Evolutionary conservation across 192 early-diverging fungal genomes (phyloP).

Genomic region (Allomyces javanicus): DNA sequence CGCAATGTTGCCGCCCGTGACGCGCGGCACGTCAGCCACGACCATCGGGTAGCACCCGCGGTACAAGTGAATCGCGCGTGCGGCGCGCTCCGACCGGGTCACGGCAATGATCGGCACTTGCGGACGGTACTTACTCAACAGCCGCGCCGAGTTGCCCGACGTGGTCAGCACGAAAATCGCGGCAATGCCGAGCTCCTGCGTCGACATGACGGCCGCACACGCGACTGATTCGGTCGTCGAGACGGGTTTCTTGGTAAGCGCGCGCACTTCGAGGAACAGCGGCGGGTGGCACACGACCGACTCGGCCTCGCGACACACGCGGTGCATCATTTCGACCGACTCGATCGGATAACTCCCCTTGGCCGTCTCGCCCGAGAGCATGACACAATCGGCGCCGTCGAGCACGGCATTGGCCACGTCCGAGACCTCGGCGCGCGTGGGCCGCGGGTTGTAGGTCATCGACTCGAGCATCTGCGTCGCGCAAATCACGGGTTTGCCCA

Average conservation of each 20-base stretch:
- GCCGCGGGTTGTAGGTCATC: conserved; percentile 86
- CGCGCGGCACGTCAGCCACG: conserved; percentile 32
- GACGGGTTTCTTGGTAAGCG: conserved; percentile 51
- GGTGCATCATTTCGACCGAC: conserved; percentile 85
- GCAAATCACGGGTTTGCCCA: conserved; percentile 87
- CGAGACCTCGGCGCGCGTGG: conserved; percentile 92
- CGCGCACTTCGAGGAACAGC: conserved; percentile 73
- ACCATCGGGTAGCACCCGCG: conserved; percentile 65
- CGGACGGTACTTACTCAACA: conserved; percentile 87
- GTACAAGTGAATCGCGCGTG: conserved; percentile 57
- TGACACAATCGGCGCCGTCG: conserved; percentile 96
- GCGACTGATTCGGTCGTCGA: conserved; percentile 81
- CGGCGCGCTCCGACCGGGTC: conserved; percentile 57
- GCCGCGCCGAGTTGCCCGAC: conserved; percentile 65
- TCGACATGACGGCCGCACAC: conserved; percentile 63
- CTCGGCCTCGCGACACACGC: conserved; percentile 81
- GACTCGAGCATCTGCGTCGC: conserved; percentile 98
- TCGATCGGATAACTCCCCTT: conserved; percentile 81
- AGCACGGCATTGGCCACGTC: conserved; percentile 97
- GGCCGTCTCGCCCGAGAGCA: conserved; percentile 96
- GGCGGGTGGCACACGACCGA: conserved; percentile 85
- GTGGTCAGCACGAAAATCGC: conserved; percentile 74
- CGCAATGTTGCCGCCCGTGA: conserved; percentile 23
- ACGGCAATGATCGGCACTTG: conserved; percentile 79
- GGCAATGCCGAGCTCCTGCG: conserved; percentile 63